Percentiles rank a stretch among this genome's conserved stretches.
Evolutionary conservation across 2,329 filamentous ascomycete genomes (phyloP).

Genomic region (Hypomyces perniciosus): DNA sequence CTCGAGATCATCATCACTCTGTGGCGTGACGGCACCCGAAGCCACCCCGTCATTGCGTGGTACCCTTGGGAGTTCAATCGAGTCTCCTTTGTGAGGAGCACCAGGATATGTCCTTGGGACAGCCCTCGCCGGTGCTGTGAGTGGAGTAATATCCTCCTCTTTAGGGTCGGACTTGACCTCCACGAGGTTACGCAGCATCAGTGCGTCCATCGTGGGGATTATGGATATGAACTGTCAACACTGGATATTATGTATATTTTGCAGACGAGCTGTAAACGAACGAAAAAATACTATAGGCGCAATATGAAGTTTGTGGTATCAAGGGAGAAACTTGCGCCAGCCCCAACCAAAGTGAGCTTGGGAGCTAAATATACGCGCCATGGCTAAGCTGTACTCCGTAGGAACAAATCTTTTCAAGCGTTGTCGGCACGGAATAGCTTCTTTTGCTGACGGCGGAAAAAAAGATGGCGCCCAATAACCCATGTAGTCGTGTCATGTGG

Average conservation of each 20-base stretch:
- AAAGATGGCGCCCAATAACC: neutral
- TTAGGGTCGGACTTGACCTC: conserved; percentile 24
- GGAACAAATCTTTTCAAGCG: conserved; percentile 5
- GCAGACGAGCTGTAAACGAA: neutral
- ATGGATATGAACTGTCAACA: neutral
- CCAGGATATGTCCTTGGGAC: conserved; percentile 35
- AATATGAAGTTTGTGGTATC: neutral
- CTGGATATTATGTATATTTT: neutral
- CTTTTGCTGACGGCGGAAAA: neutral
- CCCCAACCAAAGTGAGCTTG: neutral
- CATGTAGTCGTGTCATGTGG: neutral
- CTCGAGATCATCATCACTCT: conserved; percentile 36
- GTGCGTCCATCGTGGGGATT: conserved; percentile 27
- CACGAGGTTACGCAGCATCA: conserved; percentile 27
- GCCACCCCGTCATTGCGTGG: conserved; percentile 7
- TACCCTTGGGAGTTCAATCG: conserved; percentile 25
- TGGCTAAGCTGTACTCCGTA: neutral
- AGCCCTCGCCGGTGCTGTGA: conserved; percentile 29
- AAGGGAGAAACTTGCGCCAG: neutral
- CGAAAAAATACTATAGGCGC: neutral
- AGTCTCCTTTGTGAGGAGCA: conserved; percentile 26
- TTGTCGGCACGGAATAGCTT: neutral
- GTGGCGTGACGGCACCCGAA: conserved; percentile 12
- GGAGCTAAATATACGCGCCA: neutral
- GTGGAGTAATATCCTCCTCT: conserved; percentile 19